Base-by-base conservation (phyloP, 1,284 basidiomycete species). In the Rhodotorula glutinis region DNA sequence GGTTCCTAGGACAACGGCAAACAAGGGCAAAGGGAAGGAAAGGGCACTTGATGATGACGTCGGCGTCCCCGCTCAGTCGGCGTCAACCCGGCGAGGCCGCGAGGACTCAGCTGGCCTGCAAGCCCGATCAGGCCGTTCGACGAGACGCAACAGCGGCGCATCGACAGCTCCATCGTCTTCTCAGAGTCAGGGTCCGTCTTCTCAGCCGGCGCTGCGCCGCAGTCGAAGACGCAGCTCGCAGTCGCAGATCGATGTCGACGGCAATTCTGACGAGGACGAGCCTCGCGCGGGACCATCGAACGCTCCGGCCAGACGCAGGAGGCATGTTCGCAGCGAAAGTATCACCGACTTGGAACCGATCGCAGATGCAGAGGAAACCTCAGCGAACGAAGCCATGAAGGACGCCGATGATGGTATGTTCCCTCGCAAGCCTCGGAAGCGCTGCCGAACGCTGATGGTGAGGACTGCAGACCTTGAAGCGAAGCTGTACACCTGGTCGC, bases 401-500 rank as follows among this genome's bases (percentile, higher is more conserved):
- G 33, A 40, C 10, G 62, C 56, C 40, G 59, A 30, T 13, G 43
- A 52, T 3, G 53, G 62, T 62, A 16, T 21, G 58, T 53, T 5
- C 13, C 38, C 13, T 38, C 25, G 49, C 25, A 16, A 25, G 23
- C 21, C 7, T 51, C 27, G 25, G 14, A 9, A n/a, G 49, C 11
- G 14, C 2, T 4, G 49, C 49, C 49, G 16, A 21, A 4, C n/a
- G 23, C 57, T 65, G n/a, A 30, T 19, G 27, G 5, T 8, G 29
- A 11, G 7, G 0, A 3, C 2, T 9, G 10, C 62, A 69, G 70
- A 53, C 29, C 56, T 49, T 38, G 53, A 60, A 13, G 62, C 41
- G 0, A 64, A 66, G 41, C 58, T 70, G 3, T 49, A 57, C 19
- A 25, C 43, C 17, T 70, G 68, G 59, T 30, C 69, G 1, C 25